Base-by-base conservation (phyloP, 2,329 filamentous ascomycete species). In the Torrubiella hemipterigena region DNA sequence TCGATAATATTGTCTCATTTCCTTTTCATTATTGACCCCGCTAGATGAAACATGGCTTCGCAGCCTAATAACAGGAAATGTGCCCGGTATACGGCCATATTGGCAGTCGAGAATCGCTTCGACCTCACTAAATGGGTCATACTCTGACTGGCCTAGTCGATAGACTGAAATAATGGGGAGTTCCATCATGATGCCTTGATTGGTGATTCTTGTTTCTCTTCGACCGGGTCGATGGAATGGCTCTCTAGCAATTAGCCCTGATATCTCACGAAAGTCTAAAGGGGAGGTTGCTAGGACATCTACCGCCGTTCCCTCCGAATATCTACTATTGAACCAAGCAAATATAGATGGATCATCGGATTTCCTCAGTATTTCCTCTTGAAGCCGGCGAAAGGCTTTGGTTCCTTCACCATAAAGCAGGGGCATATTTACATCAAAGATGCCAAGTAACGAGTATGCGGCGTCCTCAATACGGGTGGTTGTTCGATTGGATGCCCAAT, bases 361-460 rank as follows among this genome's bases (percentile, higher is more conserved):
- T 8, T 24, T 21, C 6, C 30, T 32, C 4, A 38, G 22, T 18
- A 42, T 36, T 13, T 41, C 38, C 20, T 42, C 40, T 15, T 42
- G 40, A 17, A 42, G 27, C n/a, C 39, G 33, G 15, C 32, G 14
- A 22, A 42, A 42, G 1, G 39, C 39, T 7, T 27, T 30, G 10
- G 29, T 19, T 1, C 40, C 40, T 20, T 51, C 47, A 14, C 46
- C 48, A 20, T 49, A 51, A 1, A 50, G 31, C 8, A 51, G 33
- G 1, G 49, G 43, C 37, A 52, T 48, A 13, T 43, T 45, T 1
- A 52, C 35, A 17, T 36, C 38, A 11, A 51, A 49, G 5, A 51
- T 31, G 1, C 48, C 49, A 4, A 51, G 30, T 1, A 50, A 30
- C 7, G 38, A 46, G 27, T 50, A 50, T 0, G 48, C 46, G 5